phyloP scores from a whole-genome alignment of 352 stramenopile species.

The Pythium grandisporangium region DNA sequence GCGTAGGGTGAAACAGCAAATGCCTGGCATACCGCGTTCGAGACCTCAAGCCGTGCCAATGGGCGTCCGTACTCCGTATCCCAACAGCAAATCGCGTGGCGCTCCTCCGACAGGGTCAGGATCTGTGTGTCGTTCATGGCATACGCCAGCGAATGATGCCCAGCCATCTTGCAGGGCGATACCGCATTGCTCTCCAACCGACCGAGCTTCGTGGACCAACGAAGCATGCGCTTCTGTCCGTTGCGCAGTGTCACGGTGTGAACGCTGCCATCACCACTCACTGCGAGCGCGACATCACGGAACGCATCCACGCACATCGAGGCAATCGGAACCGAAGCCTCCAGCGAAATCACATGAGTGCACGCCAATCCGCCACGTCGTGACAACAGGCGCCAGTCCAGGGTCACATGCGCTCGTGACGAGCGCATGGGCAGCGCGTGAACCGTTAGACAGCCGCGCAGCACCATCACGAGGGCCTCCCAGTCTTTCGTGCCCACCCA shows the following conservation, averaged over 20 bases:
- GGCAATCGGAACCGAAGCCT: not conserved
- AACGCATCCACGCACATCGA: constrained; percentile 33
- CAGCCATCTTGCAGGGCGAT: too few relatives aligned
- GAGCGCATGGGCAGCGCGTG: constrained; percentile 32
- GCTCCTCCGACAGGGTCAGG: constrained; percentile 15
- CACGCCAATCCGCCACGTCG: constrained; percentile 30
- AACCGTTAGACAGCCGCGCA: constrained; percentile 17
- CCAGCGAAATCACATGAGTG: constrained; percentile 15
- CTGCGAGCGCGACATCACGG: constrained; percentile 22
- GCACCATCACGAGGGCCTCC: constrained; percentile 9
- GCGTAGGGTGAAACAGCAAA: constrained; percentile 20
- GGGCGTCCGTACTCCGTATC: constrained; percentile 25
- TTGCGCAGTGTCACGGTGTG: too few relatives aligned
- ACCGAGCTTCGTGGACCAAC: too few relatives aligned
- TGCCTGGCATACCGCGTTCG: constrained; percentile 15
- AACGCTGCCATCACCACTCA: constrained; percentile 18
- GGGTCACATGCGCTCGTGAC: constrained; percentile 9
- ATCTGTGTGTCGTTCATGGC: constrained; percentile 23
- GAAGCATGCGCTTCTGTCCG: too few relatives aligned
- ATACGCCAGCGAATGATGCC: not conserved
- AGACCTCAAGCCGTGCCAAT: constrained; percentile 25
- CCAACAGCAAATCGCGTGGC: constrained; percentile 28
- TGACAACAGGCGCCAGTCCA: too few relatives aligned
- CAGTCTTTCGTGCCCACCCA: constrained; percentile 15
- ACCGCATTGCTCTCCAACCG: too few relatives aligned